Percentiles rank a stretch among this genome's conserved stretches.
Conservation (phyloP, 1,139 yeast genomes). For the Pichia sp. region DNA sequence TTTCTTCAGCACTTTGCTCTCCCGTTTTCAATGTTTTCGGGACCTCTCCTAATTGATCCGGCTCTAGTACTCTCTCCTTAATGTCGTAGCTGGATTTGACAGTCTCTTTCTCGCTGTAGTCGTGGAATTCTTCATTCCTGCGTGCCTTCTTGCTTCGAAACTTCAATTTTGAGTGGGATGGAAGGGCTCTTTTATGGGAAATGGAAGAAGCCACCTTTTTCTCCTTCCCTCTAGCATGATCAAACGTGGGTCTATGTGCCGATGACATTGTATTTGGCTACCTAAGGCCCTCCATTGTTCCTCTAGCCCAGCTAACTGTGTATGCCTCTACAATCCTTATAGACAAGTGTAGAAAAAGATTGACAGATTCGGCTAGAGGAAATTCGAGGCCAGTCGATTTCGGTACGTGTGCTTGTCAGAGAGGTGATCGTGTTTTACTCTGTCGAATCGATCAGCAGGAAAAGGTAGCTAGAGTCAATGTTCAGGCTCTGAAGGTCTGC, state of each 20-base stretch:
- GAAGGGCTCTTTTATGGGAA: conserved; percentile 61
- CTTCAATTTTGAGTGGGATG: conserved; percentile 69
- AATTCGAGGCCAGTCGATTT: not conserved
- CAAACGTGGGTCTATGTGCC: conserved; percentile 86
- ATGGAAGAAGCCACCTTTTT: conserved; percentile 42
- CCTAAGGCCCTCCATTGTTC: too few relatives aligned
- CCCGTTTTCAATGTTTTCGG: too few relatives aligned
- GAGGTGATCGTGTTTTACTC: not conserved
- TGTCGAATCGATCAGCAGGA: too few relatives aligned
- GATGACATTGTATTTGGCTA: conserved; percentile 56
- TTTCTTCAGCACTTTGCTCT: too few relatives aligned
- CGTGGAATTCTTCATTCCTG: conserved; percentile 25
- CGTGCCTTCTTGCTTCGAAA: conserved; percentile 41
- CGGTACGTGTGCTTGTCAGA: not conserved
- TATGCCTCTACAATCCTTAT: too few relatives aligned
- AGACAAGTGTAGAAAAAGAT: not conserved
- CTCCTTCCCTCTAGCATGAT: conserved; percentile 72
- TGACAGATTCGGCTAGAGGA: not conserved
- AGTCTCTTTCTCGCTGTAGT: conserved; percentile 17
- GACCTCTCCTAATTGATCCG: too few relatives aligned
- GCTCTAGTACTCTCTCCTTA: not conserved
- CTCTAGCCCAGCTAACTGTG: too few relatives aligned
- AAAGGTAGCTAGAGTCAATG: too few relatives aligned
- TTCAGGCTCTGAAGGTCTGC: too few relatives aligned
- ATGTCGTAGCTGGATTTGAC: not conserved